Percentiles rank a stretch among this genome's conserved stretches.
Evolutionary conservation across 805 yeast species (phyloP).

Genomic region (Saccharomyces kudriavzevii): DNA sequence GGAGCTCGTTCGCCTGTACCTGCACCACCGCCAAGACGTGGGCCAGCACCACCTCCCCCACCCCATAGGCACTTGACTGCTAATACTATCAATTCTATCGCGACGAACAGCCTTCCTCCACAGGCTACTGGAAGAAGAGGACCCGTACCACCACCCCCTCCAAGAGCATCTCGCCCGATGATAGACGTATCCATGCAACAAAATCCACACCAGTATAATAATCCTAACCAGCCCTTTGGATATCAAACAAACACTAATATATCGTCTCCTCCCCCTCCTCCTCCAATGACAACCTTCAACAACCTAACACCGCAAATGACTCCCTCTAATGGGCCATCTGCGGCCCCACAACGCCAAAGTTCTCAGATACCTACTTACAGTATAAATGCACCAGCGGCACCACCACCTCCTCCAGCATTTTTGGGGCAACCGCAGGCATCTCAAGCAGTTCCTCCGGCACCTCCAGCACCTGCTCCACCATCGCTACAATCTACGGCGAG

Average conservation of each 20-base stretch:
- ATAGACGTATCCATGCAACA: background rate
- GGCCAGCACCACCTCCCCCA: slow-evolving; percentile 28
- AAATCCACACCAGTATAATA: slow-evolving; percentile 1
- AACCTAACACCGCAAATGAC: background rate
- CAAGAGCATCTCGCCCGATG: slow-evolving; percentile 13
- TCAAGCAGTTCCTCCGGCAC: slow-evolving; percentile 14
- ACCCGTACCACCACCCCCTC: slow-evolving; percentile 20
- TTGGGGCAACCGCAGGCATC: slow-evolving; percentile 1
- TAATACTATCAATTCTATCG: slow-evolving; percentile 4
- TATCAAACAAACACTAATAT: background rate
- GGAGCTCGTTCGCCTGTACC: slow-evolving; percentile 2
- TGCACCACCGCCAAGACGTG: slow-evolving; percentile 27
- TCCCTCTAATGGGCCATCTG: background rate
- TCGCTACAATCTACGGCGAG: slow-evolving; percentile 5
- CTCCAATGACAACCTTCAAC: slow-evolving; percentile 7
- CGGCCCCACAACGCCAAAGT: background rate
- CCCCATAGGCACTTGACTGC: slow-evolving; percentile 8
- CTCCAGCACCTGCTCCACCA: slow-evolving; percentile 4
- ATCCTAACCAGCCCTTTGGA: slow-evolving; percentile 1
- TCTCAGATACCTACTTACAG: slow-evolving; percentile 4
- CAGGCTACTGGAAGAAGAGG: slow-evolving; percentile 10
- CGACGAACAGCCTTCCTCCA: background rate
- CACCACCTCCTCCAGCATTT: slow-evolving; percentile 18
- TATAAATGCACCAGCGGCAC: slow-evolving; percentile 12
- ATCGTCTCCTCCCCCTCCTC: slow-evolving; percentile 7